Conservation (phyloP, 306 rosid species). For the Pyrus betulifolia region DNA sequence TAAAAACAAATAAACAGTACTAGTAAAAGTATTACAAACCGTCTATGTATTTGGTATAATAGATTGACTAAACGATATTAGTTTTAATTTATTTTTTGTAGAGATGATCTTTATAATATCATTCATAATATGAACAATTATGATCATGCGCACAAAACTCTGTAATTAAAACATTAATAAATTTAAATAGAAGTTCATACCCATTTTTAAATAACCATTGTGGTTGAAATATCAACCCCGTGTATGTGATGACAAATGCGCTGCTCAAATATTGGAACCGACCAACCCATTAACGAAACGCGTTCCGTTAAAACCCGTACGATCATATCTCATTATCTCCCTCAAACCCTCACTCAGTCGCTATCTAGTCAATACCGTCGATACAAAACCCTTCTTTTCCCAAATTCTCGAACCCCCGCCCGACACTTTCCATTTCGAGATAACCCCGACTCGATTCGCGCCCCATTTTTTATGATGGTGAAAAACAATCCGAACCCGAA, state of each 20-base stretch:
- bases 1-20: no score
- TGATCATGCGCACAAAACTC: accelerated
- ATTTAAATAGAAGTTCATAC: accelerated
- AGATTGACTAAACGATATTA: no score
- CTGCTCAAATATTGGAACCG: background rate
- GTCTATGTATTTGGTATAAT: no score
- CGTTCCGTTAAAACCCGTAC: background rate
- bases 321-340: background rate
- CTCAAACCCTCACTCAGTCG: background rate
- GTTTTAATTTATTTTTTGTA: no score
- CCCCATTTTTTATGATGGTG: conserved; percentile 5
- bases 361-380: background rate
- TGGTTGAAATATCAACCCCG: no score
- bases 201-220: no score
- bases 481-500: conserved; percentile 11
- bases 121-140: accelerated
- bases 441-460: background rate
- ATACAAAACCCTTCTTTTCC: background rate
- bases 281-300: background rate
- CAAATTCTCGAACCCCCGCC: background rate
- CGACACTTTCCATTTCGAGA: background rate
- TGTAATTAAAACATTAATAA: no score
- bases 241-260: background rate
- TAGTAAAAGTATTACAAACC: no score
- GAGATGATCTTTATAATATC: accelerated